Base-by-base conservation (phyloP, 768 basidiomycete species). In the Tylopilus intermedius region DNA sequence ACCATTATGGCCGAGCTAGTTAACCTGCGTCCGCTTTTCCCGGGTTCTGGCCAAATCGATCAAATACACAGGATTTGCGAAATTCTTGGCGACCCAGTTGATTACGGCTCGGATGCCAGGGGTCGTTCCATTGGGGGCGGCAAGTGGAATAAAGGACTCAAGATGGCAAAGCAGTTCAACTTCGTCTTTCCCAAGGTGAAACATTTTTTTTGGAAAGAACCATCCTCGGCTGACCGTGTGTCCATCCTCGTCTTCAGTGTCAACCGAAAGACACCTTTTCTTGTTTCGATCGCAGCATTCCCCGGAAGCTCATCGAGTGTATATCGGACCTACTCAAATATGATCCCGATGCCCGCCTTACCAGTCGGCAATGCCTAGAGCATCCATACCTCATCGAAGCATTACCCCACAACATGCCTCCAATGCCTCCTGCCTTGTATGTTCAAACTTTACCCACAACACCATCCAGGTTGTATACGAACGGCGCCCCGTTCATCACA, bases 1-100 rank as follows among this genome's bases (percentile, higher is more conserved):
- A 95, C 96, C 7, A 99, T 99, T 70, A 88, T 99, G 82, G 92
- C 94, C 8, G 96, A 99, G 70, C 76, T 97, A 51, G 80, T 96
- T 72, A 98, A 95, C 67, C 80, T 99, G 53, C 86, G 90, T 56
- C 95, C 96, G 6, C 73, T 99, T 40, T 99, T 99, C 68, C 96
- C 96, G 27, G 96, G 96, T 18, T 83, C 85, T 48, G 86, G 86
- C 65, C 94, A 96, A 67, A 76, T 90, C 48, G 95, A 98, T 74
- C 96, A 99, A 72, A 84, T 98, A 33, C 83, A 78, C 55, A 78
- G 85, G 66, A 96, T 98, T 54, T 91, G 88, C 59, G 89, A 95
- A 56, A 75, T 94, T n/a, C 79, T 98, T 33, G 96, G 96, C 21
- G 92, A 98, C 69, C 95, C 95, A 26, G 78, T 79, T 46, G 86